Conservation (phyloP, 768 basidiomycete species). For the Lentinula raphanica region DNA sequence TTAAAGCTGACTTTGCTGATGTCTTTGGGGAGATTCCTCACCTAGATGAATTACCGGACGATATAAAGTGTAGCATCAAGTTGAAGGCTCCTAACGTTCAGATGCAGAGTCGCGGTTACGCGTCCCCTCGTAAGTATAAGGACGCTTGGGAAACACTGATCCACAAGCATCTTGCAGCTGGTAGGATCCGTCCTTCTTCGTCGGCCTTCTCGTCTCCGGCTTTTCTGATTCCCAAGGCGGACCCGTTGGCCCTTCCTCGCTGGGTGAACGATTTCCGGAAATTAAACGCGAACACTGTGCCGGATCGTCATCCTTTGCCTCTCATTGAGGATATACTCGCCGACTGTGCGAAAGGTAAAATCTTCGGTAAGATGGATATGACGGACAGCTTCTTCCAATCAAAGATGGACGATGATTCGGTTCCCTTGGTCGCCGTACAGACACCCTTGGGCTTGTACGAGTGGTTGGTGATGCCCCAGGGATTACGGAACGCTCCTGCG, state of each 20-base stretch:
- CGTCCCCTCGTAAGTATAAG: conserved; percentile 26
- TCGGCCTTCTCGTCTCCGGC: conserved; percentile 23
- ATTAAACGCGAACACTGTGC: conserved; percentile 19
- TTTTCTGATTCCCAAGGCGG: conserved; percentile 27
- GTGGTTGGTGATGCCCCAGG: conserved; percentile 30
- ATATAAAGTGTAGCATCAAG: conserved; percentile 14
- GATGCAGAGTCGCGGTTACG: conserved; percentile 15
- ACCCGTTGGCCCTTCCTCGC: conserved; percentile 13
- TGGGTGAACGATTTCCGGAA: conserved; percentile 25
- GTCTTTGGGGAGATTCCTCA: conserved; percentile 20
- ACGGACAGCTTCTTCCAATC: conserved; percentile 14
- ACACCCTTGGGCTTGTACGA: conserved; percentile 33
- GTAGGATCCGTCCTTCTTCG: conserved; percentile 18
- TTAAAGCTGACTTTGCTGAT: conserved; percentile 12
- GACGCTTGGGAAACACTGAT: conserved; percentile 24
- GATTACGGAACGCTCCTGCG: conserved; percentile 22
- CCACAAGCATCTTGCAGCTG: conserved; percentile 23
- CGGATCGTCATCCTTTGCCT: conserved; percentile 20
- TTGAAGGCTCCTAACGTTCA: conserved; percentile 17
- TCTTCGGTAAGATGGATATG: background rate
- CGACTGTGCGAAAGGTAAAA: conserved; percentile 20
- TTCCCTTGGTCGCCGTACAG: conserved; percentile 25
- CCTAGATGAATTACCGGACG: conserved; percentile 13
- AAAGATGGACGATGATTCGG: conserved; percentile 19
- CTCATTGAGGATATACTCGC: conserved; percentile 30